Evolutionary conservation across 2,329 filamentous ascomycete species (phyloP), one percentile per base, ranked within the genome.

Genomic region (Mariannaea elegans): DNA sequence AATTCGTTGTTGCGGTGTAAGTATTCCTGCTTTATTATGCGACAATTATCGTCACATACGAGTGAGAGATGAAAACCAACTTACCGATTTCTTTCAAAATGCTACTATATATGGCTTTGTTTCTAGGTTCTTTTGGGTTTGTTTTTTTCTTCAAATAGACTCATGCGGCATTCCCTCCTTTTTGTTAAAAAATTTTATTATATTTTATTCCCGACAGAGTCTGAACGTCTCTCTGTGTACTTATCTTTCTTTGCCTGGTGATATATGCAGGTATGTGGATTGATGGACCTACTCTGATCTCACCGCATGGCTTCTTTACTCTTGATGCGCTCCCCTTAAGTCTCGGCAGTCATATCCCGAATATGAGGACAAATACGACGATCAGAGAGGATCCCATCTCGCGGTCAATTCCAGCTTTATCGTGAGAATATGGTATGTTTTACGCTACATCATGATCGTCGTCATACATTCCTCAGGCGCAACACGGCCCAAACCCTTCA

Each of bases 301-400:
- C 36, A 29, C 7, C 18, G 13, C 16, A 19, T 18, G 19, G 23
- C 21, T 14, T 46, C 9, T 27, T 32, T 21, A 29, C 31, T 16
- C 29, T 38, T 23, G 50, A 45, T 29, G 13, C 21, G 5, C 13
- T n/a, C 29, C 29, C 31, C 18, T 41, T 3, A 27, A 19, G 24
- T 19, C 23, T 55, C 32, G 51, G 42, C 51, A 55, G 18, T 4
- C 12, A 18, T 7, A 24, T 34, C 51, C 51, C 21, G 42, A 47
- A 29, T 24, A 39, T 47, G 42, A 31, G 24, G 7, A 31, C 14
- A 9, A 16, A 16, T 27, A 5, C 24, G 50, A 14, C 32, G 42
- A 47, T 41, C 42, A 47, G 32, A n/a, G 16, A 41, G 21, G n/a
- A 16, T 47, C 47, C 27, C 36, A 47, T 55, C 44, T 47, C 45